Evolutionary conservation across 2,329 filamentous ascomycete genomes (phyloP), one percentile per base, ranked within the genome.

Genomic region (Lachnellula arida): DNA sequence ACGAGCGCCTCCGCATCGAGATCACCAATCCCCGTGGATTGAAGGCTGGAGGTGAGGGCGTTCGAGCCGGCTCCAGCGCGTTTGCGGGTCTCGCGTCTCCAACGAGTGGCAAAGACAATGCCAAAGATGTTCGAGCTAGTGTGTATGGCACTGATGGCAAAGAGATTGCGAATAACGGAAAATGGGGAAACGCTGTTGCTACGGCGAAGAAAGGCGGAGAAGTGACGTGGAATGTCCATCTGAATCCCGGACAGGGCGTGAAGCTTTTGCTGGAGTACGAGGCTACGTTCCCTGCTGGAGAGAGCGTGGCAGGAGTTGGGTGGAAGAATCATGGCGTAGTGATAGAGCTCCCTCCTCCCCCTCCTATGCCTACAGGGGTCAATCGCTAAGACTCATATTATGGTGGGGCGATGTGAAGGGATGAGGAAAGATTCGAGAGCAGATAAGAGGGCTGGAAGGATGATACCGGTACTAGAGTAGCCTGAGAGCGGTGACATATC

Each of bases 261-360:
- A 79, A 78, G 69, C 68, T 88, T 58, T 71, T 72, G 23, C 66
- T 89, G 57, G 82, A 85, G 71, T 88, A 88, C 69, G 78, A 81
- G 57, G 78, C 85, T 17, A 76, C 75, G 22, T 73, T 81, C 62
- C 85, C 85, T 1, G 69, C 69, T 15, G 78, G 77, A 8, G 79
- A 83, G 58, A 67, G 61, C 6, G 73, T 76, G 49, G 55, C 70
- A 51, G 58, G 57, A 55, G 60, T 60, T 7, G 15, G 17, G 37
- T 14, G 17, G 42, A 22, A 5, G 17, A 25, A 44, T 22, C 11
- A 19, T 19, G 19, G 19, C 19, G 19, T 19, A 19, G 19, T 19
- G 19, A 19, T 19, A 19, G 19, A 19, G 19, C 19, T 19, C 19
- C 19, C 19, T 19, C 19, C 19, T 19, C 19, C 19, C 2, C 19